Evolutionary conservation across 345 rosid genomes (phyloP).

Genomic region (Acer negundo): DNA sequence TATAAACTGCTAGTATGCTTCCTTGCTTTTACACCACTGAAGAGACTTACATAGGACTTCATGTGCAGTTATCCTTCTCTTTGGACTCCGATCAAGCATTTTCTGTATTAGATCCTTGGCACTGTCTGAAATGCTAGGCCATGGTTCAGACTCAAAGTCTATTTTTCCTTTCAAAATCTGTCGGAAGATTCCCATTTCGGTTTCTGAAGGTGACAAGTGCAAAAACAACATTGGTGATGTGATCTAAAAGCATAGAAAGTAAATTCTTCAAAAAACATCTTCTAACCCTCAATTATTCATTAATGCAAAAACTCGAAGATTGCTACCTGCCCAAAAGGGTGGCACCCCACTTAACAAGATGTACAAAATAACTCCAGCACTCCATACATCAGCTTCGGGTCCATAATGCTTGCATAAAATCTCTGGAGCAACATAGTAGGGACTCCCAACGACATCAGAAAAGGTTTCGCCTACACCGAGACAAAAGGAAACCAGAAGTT

Average conservation of each 20-base stretch:
- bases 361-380: conserved; percentile 79
- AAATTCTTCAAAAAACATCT: background rate
- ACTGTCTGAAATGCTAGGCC: conserved; percentile 77
- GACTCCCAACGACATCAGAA: conserved; percentile 80
- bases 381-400: conserved; percentile 77
- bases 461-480: conserved; percentile 47
- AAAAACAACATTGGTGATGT: conserved; percentile 8
- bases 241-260: background rate
- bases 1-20: background rate
- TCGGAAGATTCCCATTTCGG: conserved; percentile 69
- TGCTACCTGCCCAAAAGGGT: conserved; percentile 81
- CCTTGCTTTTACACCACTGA: conserved; percentile 4
- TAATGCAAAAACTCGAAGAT: conserved; percentile 20
- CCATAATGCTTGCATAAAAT: conserved; percentile 71
- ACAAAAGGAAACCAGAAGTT: conserved; percentile 8
- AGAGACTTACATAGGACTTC: conserved; percentile 67
- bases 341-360: conserved; percentile 75
- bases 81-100: conserved; percentile 68
- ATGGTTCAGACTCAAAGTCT: conserved; percentile 64
- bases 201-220: conserved; percentile 44
- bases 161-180: conserved; percentile 70
- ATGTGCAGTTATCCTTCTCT: conserved; percentile 69
- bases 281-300: conserved; percentile 1
- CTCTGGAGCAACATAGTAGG: conserved; percentile 87
- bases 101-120: conserved; percentile 74